Base-by-base conservation (phyloP, 2,329 filamentous ascomycete species). In the Fusarium irregulare region DNA sequence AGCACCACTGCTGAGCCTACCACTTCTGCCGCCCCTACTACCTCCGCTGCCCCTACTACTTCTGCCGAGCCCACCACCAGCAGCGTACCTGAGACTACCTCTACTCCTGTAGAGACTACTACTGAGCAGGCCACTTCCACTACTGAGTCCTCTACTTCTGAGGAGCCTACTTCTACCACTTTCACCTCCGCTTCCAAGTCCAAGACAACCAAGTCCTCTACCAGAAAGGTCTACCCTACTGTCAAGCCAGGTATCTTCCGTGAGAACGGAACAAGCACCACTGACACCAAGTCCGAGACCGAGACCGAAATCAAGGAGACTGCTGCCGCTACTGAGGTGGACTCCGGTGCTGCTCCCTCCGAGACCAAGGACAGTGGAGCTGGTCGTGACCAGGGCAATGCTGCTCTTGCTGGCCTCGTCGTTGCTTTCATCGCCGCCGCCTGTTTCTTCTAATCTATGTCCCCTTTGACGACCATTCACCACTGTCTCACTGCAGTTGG, bases 341-440 rank as follows among this genome's bases (percentile, higher is more conserved):
- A 74, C 14, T 73, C 77, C 23, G 74, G 76, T 72, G 68, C 77
- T 13, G 68, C 77, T 12, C 73, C 81, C 14, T 76, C 75, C 14
- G 77, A 79, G 20, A 77, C 80, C 49, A 78, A 79, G 67, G 78
- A 83, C 71, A 86, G 80, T 66, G 84, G 86, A 68, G 80, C 78
- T 56, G 84, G 82, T 21, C 80, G 80, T 18, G 83, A 82, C 47
- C 82, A 87, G 69, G 83, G 84, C 51, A 83, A 83, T 55, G 81
- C 83, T 50, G 85, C 87, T 51, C 77, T 87, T 41, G 86, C 82
- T 10, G 86, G 87, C 47, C 80, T 89, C 23, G 79, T 89, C 45
- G 81, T 89, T 47, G 87, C 87, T 56, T 81, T 89, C 46, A 80
- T 88, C 32, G 87, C 85, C 25, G 83, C 86, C 27, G 82, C 83